Evolutionary conservation across 768 basidiomycete species (phyloP).

Genomic region (Rhodotorula sphaerocarpa): DNA sequence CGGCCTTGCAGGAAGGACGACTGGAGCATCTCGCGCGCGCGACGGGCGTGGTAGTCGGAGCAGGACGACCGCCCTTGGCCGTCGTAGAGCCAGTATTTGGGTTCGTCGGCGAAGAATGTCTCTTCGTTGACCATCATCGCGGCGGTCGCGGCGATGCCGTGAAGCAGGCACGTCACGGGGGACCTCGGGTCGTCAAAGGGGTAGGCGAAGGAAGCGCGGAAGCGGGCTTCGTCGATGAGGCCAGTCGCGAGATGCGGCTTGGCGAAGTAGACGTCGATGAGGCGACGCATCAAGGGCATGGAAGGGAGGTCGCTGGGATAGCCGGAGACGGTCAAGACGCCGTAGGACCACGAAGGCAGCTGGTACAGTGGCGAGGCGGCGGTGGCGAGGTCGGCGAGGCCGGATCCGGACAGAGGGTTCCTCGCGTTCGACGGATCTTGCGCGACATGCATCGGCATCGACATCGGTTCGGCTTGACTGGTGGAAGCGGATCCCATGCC

Average conservation of each 20-base stretch:
- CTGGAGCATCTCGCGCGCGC: slow-evolving; percentile 23
- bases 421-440: not conserved
- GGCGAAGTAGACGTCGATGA: slow-evolving; percentile 33
- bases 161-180: slow-evolving; percentile 29
- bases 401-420: not conserved
- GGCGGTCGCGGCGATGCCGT: slow-evolving; percentile 35
- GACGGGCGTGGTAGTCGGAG: slow-evolving; percentile 22
- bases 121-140: slow-evolving; percentile 17
- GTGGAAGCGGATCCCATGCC: too few species aligned
- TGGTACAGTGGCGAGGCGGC: not conserved
- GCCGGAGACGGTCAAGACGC: not conserved
- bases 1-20: slow-evolving; percentile 20
- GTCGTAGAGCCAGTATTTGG: slow-evolving; percentile 22
- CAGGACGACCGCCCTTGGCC: not conserved
- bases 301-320: slow-evolving; percentile 4
- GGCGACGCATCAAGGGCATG: not conserved
- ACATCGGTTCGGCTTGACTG: too few species aligned
- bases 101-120: slow-evolving; percentile 14
- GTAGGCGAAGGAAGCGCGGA: slow-evolving; percentile 12
- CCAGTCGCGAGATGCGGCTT: slow-evolving; percentile 21
- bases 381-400: slow-evolving; percentile 1
- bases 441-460: too few species aligned
- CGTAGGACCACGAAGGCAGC: not conserved
- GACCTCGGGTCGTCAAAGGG: slow-evolving; percentile 3
- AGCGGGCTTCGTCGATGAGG: slow-evolving; percentile 18